Percentiles rank a stretch among this genome's conserved stretches.
phyloP scores from a whole-genome alignment of 352 stramenopile species.

The Albugo candida region DNA sequence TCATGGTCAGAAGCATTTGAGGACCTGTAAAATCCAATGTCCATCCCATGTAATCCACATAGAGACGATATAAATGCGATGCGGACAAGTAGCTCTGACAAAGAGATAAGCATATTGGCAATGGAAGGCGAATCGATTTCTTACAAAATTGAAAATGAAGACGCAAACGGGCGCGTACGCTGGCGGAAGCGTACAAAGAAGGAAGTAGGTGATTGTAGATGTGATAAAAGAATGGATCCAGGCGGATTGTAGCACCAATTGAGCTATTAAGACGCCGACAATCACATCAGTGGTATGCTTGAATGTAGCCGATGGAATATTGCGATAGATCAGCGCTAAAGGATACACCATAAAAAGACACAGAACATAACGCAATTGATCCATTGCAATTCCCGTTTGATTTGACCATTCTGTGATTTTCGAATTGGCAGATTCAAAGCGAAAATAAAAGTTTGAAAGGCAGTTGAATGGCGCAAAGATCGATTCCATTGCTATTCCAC shows the following conservation, averaged over 20 bases:
- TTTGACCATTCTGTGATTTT: slow-evolving; percentile 9
- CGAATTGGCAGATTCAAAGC: slow-evolving; percentile 12
- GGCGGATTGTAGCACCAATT: slow-evolving; percentile 83
- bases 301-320: slow-evolving; percentile 53
- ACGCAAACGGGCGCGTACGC: slow-evolving; percentile 62
- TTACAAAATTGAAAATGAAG: slow-evolving; percentile 85
- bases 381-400: background rate
- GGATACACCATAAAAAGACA: slow-evolving; percentile 89
- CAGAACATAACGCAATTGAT: slow-evolving; percentile 72
- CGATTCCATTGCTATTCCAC: no score
- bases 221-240: slow-evolving; percentile 92
- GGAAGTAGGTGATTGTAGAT: slow-evolving; percentile 75
- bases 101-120: background rate
- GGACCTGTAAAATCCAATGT: slow-evolving; percentile 69
- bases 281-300: slow-evolving; percentile 89
- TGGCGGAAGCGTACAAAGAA: slow-evolving; percentile 46
- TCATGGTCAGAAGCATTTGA: slow-evolving; percentile 92
- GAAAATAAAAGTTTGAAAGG: no score
- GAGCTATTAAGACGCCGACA: slow-evolving; percentile 82
- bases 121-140: background rate
- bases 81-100: slow-evolving; percentile 66
- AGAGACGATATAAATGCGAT: slow-evolving; percentile 88
- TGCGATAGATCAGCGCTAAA: slow-evolving; percentile 77
- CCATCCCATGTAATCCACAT: slow-evolving; percentile 91
- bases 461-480: no score